Base-by-base conservation (phyloP, 176 grass and related monocot species). In the Carex pumila region DNA sequence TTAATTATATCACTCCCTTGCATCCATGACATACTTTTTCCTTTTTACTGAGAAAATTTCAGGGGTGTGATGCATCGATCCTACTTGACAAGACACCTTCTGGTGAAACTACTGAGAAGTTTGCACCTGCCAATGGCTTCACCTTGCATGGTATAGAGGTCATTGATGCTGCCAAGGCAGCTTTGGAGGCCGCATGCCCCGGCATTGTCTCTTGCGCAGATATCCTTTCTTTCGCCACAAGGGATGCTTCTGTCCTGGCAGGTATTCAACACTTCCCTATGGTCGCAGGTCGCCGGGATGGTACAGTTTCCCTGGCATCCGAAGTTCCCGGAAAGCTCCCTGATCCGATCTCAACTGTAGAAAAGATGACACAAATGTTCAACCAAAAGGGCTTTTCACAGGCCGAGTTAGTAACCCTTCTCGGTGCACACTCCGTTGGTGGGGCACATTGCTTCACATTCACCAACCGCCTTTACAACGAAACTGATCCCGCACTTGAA, bases 11-110 rank as follows among this genome's bases (percentile, higher is more conserved):
- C 29, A 78, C 50, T 57, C 14, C 50, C 29, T 74, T 17, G 5
- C 17, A 49, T 10, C 2, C 9, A 49, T 74, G 31, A 62, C 2
- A 11, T 71, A 3, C 2, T 17, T 57, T 71, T 31, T 73, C 25
- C 1, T 30, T 56, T 72, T 21, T 47, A 31, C 54, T 74, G 60
- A 3, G 1, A 7, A 69, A 64, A 71, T 73, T 62, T 41, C 21
- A 94, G 91, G 94, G 91, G 1, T 96, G 94, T 34, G 94, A 96
- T 79, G 94, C 83, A 69, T 96, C 94, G 2, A 84, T 96, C 87
- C 59, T 96, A 54, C 89, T 96, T 57, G 92, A 92, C 83, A 90
- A 7, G 13, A 91, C 43, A 84, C 87, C 37, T 86, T 84, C 88
- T 70, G 79, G 70, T 80, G 83, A 77, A 58, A 79, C 9, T 15